Evolutionary conservation across 768 basidiomycete genomes (phyloP), one percentile per base, ranked within the genome.

Genomic region (Pulveroboletus sp.): DNA sequence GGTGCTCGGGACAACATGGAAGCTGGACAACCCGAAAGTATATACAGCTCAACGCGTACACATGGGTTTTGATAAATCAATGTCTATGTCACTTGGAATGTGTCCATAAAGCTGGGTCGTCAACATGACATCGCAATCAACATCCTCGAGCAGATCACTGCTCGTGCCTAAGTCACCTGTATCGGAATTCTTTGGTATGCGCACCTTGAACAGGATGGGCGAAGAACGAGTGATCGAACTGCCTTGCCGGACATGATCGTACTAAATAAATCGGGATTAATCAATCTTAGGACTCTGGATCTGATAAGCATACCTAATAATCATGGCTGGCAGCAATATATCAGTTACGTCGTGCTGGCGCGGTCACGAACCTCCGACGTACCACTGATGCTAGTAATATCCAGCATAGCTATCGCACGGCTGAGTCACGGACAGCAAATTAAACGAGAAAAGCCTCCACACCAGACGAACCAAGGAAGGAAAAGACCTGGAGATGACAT

Each of bases 141-240:
- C 23, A 3, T 11, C 36, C 2, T 20, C 11, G 0, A 4, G 2
- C 13, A 16, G 19, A 7, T 29, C 11, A 16, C 50, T 49, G 21
- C 25, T 45, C 25, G 8, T 5, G 34, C 13, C 1, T 56, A 4
- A 53, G 51, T 36, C 4, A n/a, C n/a, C n/a, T n/a, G n/a, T n/a
- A 17, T 20, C 14, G 20, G 11, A n/a, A 13, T 2, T 27, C 14
- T 8, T 5, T 5, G 13, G n/a, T n/a, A n/a, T 35, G 9, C 50
- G 1, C 27, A 55, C 57, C 52, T 43, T 34, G 29, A 0, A 2
- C n/a, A n/a, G n/a, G 34, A 2, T 4, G 6, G 8, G 20, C 11
- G 40, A 31, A 54, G 11, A 9, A 59, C 42, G 43, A 59, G 58
- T 6, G 50, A 59, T 17, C 40, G 51, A 43, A 59, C 57, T 5